Percentiles rank a stretch among this genome's conserved stretches.
Conservation (phyloP, 148 eudicot species). For the Vaccinium darrowii region DNA sequence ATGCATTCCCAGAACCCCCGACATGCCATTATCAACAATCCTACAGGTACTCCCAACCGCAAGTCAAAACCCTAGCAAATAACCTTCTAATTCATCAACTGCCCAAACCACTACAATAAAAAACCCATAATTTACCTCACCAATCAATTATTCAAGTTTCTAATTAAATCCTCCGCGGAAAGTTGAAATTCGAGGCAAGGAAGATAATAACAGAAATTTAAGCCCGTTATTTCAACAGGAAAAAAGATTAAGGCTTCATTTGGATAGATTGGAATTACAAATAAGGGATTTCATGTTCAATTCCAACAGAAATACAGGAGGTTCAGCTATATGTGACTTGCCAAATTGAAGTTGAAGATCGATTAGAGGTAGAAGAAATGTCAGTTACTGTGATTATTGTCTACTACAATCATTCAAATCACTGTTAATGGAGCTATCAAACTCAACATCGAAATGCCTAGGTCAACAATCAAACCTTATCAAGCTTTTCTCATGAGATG, state of each 20-base stretch:
- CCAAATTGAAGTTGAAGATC: neutral
- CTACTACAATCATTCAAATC: neutral
- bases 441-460: neutral
- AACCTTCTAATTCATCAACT: constrained; percentile 12
- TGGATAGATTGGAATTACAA: neutral
- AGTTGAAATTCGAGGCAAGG: neutral
- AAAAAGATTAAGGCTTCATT: neutral
- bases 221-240: neutral
- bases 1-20: constrained; percentile 82
- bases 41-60: constrained; percentile 8
- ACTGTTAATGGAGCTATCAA: neutral
- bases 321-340: neutral
- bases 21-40: constrained; percentile 65
- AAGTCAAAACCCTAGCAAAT: neutral
- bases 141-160: neutral
- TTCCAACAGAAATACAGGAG: neutral
- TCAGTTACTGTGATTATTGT: neutral
- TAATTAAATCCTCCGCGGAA: neutral
- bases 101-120: constrained; percentile 3
- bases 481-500: neutral
- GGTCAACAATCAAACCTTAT: neutral
- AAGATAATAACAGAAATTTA: neutral
- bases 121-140: neutral
- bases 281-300: neutral
- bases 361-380: neutral